phyloP scores from a whole-genome alignment of 768 basidiomycete species.

The Daedaleopsis sinensis region DNA sequence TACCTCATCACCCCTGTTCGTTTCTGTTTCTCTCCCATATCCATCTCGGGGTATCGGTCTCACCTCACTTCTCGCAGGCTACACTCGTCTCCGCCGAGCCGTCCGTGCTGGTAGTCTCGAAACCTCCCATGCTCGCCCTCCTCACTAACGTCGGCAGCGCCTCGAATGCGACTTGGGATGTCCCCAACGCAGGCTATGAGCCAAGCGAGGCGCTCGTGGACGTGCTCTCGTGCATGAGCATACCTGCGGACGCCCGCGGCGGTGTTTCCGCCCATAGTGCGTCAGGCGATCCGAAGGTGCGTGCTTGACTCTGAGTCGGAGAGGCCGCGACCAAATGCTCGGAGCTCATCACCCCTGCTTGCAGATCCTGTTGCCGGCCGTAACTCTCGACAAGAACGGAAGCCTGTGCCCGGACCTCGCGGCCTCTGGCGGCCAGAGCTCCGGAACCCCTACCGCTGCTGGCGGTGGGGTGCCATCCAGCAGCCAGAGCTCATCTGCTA shows the following conservation, averaged over 20 bases:
- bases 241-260: conserved; percentile 43
- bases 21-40: neutral
- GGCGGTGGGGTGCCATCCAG: too few relatives aligned
- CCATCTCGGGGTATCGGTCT: neutral
- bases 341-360: neutral
- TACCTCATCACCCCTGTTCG: conserved; percentile 53
- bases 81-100: conserved; percentile 45
- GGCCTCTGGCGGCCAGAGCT: conserved; percentile 17
- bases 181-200: conserved; percentile 44
- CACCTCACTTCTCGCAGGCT: conserved; percentile 36
- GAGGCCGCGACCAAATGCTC: too few relatives aligned
- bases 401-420: conserved; percentile 21
- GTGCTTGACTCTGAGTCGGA: neutral
- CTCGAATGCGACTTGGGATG: conserved; percentile 41
- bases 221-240: conserved; percentile 49
- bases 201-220: conserved; percentile 51
- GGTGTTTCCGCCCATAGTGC: conserved; percentile 41
- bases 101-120: conserved; percentile 51
- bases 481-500: too few relatives aligned
- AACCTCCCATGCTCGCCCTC: conserved; percentile 58
- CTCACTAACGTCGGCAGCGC: conserved; percentile 55
- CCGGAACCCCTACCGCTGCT: neutral
- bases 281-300: conserved; percentile 51
- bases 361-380: conserved; percentile 40
- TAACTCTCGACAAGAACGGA: conserved; percentile 30